Base-by-base conservation (phyloP, 805 yeast genomes). In the Cyberlindnera americana region DNA sequence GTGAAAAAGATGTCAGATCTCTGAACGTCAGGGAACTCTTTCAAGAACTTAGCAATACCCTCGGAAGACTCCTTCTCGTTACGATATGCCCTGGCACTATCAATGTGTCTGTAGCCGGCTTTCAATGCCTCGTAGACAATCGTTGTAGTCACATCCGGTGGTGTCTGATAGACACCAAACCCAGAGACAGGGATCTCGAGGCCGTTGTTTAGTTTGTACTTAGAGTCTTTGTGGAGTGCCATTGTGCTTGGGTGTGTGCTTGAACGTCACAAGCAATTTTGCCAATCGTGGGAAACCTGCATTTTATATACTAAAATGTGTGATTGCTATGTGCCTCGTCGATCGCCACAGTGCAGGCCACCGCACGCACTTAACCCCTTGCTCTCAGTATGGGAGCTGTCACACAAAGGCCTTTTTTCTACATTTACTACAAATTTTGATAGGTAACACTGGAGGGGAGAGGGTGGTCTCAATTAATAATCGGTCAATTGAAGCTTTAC, bases 81-180 rank as follows among this genome's bases (percentile, higher is more conserved):
- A 2, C 37, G 28, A 35, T 53, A 53, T 27, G 23, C 19, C 18
- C 40, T 39, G 11, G 58, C 58, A 18, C 48, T 39, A 32, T 53
- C 58, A 37, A 53, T 41, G 36, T 52, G 57, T 48, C 56, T 52
- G 40, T 53, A 53, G 12, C 56, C 57, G 12, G 28, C 43, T 33
- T 48, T 46, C 33, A 53, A 34, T 2, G 57, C 57, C 37, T 52
- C 46, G 25, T 48, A 47, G 14, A 50, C 47, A 18, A 53, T 32
- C 14, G 37, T 25, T 9, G 41, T 36, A n/a, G 58, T 40, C 14
- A 40, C 51, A 11, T 44, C 44, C 12, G 47, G 28, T 13, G 56
- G 56, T 3, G 53, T 53, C 37, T 47, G 49, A 36, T 50, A 52
- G 1, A 53, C 44, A 27, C 58, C 58, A 21, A 50, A 50, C 1